Conservation (phyloP, 2,329 filamentous ascomycete species). For the Fusarium circinatum region DNA sequence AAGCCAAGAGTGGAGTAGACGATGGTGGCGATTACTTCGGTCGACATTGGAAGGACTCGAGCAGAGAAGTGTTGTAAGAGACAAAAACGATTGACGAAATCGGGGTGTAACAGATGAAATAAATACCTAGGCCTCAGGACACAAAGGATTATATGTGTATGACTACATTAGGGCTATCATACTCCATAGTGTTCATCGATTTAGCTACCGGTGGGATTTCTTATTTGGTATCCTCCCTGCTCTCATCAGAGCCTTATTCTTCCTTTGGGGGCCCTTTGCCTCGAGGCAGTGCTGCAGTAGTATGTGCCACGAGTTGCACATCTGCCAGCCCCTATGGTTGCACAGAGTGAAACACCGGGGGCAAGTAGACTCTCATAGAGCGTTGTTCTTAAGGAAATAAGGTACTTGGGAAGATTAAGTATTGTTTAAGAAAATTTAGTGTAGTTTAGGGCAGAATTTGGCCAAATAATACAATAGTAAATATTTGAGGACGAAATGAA, state of each 20-base stretch:
- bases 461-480: too few relatives aligned
- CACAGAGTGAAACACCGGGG: not conserved
- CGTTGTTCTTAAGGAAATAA: too few relatives aligned
- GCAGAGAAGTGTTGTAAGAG: not conserved
- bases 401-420: not conserved
- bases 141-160: not conserved
- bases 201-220: rapidly evolving
- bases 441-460: too few relatives aligned
- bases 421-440: not conserved
- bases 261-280: not conserved
- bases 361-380: rapidly evolving
- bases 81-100: not conserved
- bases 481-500: not conserved
- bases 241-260: not conserved
- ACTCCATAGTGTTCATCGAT: not conserved
- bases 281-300: not conserved
- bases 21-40: not conserved
- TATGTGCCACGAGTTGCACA: not conserved
- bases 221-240: not conserved
- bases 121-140: not conserved
- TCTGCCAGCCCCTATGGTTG: not conserved
- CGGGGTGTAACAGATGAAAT: not conserved
- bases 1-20: not conserved
- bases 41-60: not conserved
- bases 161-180: not conserved